A percentile compares a stretch with the other conserved stretches of the same genome.
Evolutionary conservation across 139 green algal genomes (phyloP).

Genomic region (Bryopsis sp.): DNA sequence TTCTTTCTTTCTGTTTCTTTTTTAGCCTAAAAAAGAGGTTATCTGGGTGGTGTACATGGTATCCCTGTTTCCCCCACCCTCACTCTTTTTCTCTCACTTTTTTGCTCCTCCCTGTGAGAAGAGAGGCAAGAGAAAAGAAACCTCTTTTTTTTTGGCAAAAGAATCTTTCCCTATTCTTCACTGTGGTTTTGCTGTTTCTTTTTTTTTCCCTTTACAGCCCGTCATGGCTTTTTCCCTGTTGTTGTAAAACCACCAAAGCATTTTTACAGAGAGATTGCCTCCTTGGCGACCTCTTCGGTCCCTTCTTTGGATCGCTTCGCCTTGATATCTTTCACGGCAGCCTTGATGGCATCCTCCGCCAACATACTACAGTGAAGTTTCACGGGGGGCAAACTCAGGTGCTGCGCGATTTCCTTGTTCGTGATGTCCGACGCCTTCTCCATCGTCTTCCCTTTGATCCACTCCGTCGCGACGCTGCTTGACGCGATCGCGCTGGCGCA

Average conservation of each 20-base stretch:
- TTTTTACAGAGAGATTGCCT: not conserved
- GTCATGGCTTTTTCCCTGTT: too few relatives aligned
- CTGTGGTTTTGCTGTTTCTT: too few relatives aligned
- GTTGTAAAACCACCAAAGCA: not conserved
- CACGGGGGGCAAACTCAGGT: constrained; percentile 91
- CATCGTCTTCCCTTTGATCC: constrained; percentile 80
- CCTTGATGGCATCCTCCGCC: constrained; percentile 83
- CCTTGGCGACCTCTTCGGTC: not conserved
- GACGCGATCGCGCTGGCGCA: constrained; percentile 95
- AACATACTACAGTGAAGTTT: constrained; percentile 99
- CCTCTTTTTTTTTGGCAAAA: too few relatives aligned
- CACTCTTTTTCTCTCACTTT: too few relatives aligned
- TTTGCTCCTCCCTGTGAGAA: too few relatives aligned
- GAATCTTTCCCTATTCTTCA: too few relatives aligned
- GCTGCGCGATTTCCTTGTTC: constrained; percentile 95
- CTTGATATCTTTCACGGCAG: constrained; percentile 91
- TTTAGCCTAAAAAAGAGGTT: too few relatives aligned
- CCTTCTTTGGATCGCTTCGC: constrained; percentile 41
- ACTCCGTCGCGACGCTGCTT: constrained; percentile 91
- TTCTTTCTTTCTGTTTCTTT: too few relatives aligned
- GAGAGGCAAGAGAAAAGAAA: too few relatives aligned
- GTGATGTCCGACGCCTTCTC: constrained; percentile 79
- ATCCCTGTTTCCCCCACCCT: too few relatives aligned
- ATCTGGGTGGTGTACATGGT: too few relatives aligned
- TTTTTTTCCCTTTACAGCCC: too few relatives aligned